Evolutionary conservation across 306 rosid species (phyloP), one percentile per base, ranked within the genome.

Genomic region (Sesbania bispinosa): DNA sequence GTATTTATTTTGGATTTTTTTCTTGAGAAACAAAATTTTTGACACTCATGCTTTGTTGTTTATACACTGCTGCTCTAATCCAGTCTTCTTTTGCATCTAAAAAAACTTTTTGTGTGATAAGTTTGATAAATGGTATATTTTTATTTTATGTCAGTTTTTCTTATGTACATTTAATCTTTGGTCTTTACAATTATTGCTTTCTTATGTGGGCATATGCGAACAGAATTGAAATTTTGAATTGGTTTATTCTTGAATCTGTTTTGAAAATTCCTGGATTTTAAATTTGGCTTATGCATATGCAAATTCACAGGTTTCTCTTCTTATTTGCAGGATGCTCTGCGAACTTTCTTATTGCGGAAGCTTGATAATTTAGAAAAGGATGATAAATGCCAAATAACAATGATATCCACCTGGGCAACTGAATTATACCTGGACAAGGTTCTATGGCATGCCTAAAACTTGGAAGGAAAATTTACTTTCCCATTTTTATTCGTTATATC

Each of bases 401-500:
- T 94, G 98, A 91, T 94, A 78, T 90, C 98, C 79, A 90, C 98
- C 15, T 94, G 97, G 97, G 63, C 96, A 74, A 89, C 97, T 80
- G 98, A 94, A 67, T 85, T 94, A 77, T 94, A 90, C 86, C 74
- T 94, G 90, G 98, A 94, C 77, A 90, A 94, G 97, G 98, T 93
- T 81, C 65, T 53, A 50, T 69, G 73, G 27, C 51, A 71, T 77
- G 43, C 79, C 16, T 71, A 38, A 13, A 70, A 33, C 51, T 78
- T 83, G 75, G 47, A 74, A 76, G 75, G 69, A 72, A 39, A 60
- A 65, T 69, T 41, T 79, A 2, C 45, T 52, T 74, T 41, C 48
- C 50, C 19, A 60, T 16, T 63, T 65, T 30, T n/a, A n/a, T n/a
- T n/a, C n/a, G n/a, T n/a, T n/a, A n/a, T 77, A 38, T 71, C 48